Conservation (phyloP, 2,329 filamentous ascomycete genomes). For the Metarhizium brunneum region DNA sequence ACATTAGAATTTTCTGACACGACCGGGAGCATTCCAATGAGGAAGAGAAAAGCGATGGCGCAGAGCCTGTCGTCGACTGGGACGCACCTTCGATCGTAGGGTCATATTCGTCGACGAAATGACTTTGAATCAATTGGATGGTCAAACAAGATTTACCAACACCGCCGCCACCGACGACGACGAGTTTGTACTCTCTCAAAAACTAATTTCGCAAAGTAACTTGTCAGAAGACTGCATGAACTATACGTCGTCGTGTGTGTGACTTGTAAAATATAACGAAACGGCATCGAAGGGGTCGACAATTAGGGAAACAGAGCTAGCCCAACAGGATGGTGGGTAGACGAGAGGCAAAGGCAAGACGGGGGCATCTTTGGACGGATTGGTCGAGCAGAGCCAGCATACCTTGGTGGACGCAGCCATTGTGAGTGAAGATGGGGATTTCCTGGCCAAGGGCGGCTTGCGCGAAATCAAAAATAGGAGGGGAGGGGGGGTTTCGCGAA, state of each 20-base stretch:
- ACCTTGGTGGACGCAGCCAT: constrained; percentile 29
- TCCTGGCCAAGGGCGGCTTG: constrained; percentile 8
- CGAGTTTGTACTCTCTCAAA: constrained; percentile 86
- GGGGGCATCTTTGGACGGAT: not conserved
- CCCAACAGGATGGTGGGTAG: not conserved
- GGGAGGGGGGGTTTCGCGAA: not conserved
- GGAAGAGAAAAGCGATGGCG: not conserved
- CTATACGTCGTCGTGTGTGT: not conserved
- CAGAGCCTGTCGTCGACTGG: not conserved
- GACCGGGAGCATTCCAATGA: not conserved
- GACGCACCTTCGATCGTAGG: constrained; percentile 88
- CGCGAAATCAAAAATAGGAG: constrained; percentile 1
- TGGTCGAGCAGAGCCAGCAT: constrained; percentile 4
- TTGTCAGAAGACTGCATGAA: not conserved
- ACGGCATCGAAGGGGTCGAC: not conserved
- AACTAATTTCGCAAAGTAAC: constrained; percentile 43
- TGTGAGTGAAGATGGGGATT: constrained; percentile 9
- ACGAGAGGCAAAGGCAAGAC: not conserved
- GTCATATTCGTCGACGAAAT: constrained; percentile 99
- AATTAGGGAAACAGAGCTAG: not conserved
- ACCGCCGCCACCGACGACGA: constrained; percentile 95
- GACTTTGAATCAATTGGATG: constrained; percentile 89
- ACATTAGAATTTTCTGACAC: not conserved
- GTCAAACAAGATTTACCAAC: constrained; percentile 99
- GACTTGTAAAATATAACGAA: not conserved